Percentiles rank a stretch among this genome's conserved stretches.
Evolutionary conservation across 2,329 filamentous ascomycete species (phyloP).

Genomic region (Epichloe baconii): DNA sequence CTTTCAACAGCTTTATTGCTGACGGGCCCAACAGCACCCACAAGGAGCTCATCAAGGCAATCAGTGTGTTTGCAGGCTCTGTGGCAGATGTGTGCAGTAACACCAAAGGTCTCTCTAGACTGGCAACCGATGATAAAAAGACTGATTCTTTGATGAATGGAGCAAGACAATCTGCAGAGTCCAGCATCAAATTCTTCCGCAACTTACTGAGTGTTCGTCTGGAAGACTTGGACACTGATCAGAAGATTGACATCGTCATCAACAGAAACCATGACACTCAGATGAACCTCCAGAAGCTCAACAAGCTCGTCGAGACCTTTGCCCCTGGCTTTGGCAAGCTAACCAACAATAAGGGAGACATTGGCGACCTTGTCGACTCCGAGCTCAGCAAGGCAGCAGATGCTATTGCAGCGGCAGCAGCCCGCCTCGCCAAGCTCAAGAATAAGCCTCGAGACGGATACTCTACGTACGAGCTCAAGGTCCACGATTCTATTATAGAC

Average conservation of each 20-base stretch:
- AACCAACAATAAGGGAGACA: constrained; percentile 63
- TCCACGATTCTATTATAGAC: constrained; percentile 89
- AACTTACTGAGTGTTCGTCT: constrained; percentile 86
- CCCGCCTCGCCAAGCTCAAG: constrained; percentile 78
- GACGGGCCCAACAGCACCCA: constrained; percentile 87
- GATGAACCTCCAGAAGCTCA: constrained; percentile 83
- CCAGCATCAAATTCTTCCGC: constrained; percentile 90
- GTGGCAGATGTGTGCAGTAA: constrained; percentile 91
- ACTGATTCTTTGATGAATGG: constrained; percentile 72
- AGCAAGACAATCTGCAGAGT: constrained; percentile 70
- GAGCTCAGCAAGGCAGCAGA: constrained; percentile 90
- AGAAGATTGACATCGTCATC: constrained; percentile 95
- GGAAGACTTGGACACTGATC: constrained; percentile 75
- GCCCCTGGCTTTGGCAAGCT: constrained; percentile 79
- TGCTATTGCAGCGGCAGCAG: constrained; percentile 84
- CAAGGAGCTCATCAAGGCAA: constrained; percentile 81
- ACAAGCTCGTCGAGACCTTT: constrained; percentile 84
- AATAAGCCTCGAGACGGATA: constrained; percentile 95
- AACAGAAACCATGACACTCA: constrained; percentile 96
- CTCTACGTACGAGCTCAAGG: constrained; percentile 90
- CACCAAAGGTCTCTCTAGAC: constrained; percentile 84
- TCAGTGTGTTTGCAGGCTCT: constrained; percentile 80
- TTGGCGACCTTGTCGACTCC: constrained; percentile 83
- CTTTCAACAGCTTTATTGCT: constrained; percentile 97
- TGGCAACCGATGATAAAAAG: constrained; percentile 93